These are phyloP conservation scores for Lentinus brumalis DNA, from an alignment of 768 basidiomycete genomes.

Conservation along the genomic window DNA sequence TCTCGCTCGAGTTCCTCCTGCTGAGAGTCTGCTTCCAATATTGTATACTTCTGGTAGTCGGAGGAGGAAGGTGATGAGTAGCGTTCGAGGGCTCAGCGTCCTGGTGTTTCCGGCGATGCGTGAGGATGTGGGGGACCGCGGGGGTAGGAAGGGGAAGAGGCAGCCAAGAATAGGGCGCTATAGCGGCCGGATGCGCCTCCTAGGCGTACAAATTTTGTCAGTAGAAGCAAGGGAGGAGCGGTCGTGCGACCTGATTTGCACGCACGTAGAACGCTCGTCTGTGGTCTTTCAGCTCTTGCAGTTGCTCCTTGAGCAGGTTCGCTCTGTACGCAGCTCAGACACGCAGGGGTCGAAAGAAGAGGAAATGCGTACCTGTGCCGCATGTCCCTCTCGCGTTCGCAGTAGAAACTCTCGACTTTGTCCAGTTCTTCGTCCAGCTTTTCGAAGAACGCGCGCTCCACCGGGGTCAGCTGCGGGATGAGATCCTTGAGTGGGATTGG, in stretches of 20 bases:
- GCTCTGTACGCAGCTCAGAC: slow-evolving; percentile 11
- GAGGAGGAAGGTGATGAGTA: not conserved
- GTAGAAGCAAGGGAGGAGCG: not conserved
- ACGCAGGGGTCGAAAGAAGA: slow-evolving; percentile 1
- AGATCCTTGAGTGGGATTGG: slow-evolving; percentile 37
- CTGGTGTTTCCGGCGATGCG: slow-evolving; percentile 5
- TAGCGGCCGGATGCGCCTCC: not conserved
- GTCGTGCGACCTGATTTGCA: not conserved
- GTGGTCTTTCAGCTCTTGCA: slow-evolving; percentile 75
- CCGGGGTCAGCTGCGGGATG: slow-evolving; percentile 55
- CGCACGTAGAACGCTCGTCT: slow-evolving; percentile 58
- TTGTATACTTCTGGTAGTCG: no score
- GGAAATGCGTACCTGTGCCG: slow-evolving; percentile 26
- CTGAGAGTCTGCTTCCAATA: not conserved
- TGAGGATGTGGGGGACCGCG: slow-evolving; percentile 8
- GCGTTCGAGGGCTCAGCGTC: not conserved
- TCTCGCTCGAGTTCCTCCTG: not conserved
- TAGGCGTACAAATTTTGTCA: no score
- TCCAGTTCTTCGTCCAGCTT: slow-evolving; percentile 77
- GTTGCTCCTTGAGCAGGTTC: slow-evolving; percentile 59
- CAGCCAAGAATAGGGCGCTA: slow-evolving; percentile 10
- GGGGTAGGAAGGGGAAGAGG: slow-evolving; percentile 15
- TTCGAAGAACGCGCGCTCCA: slow-evolving; percentile 74
- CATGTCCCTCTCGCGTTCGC: slow-evolving; percentile 68
- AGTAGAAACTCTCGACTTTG: slow-evolving; percentile 86